These are phyloP conservation scores for Hyphopichia burtonii DNA, from an alignment of 1,139 yeast species.

Conservation along the genomic window DNA sequence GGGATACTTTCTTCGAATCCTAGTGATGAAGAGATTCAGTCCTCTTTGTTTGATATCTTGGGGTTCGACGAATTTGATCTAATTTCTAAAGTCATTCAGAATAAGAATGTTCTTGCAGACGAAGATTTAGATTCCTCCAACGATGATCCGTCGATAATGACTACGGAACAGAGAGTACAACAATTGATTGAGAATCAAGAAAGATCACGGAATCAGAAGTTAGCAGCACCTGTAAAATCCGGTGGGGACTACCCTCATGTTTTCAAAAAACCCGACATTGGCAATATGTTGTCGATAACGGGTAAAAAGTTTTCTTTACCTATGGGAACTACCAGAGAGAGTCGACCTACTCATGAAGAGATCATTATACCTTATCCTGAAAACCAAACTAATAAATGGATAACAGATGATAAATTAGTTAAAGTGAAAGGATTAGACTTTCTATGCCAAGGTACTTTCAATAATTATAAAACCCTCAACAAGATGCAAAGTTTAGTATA, in stretches of 20 bases:
- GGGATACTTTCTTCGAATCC: constrained; percentile 24
- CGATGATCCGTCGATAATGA: constrained; percentile 18
- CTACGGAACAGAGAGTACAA: constrained; percentile 57
- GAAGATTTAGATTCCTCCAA: constrained; percentile 8
- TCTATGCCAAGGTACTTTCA: constrained; percentile 82
- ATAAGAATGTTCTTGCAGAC: constrained; percentile 32
- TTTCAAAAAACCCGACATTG: constrained; percentile 66
- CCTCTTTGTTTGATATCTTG: constrained; percentile 67
- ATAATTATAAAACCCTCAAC: constrained; percentile 73
- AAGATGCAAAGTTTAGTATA: constrained; percentile 89
- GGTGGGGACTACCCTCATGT: constrained; percentile 82
- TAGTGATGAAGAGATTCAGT: constrained; percentile 64
- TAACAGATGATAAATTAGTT: constrained; percentile 55
- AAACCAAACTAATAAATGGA: constrained; percentile 43
- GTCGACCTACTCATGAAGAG: constrained; percentile 72
- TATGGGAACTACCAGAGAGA: constrained; percentile 69
- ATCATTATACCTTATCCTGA: constrained; percentile 77
- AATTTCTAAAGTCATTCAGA: constrained; percentile 62
- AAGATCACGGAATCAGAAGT: constrained; percentile 48
- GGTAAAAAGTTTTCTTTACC: constrained; percentile 85
- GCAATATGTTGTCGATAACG: constrained; percentile 63
- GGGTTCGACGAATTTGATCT: constrained; percentile 87
- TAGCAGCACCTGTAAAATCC: constrained; percentile 42
- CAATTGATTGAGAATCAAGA: constrained; percentile 56
- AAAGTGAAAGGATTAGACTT: constrained; percentile 64